A percentile compares a stretch with the other conserved stretches of the same genome.
These are phyloP conservation scores for Malbranchea zuffiana DNA, from an alignment of 2,329 filamentous ascomycete species.

Conservation along the genomic window DNA sequence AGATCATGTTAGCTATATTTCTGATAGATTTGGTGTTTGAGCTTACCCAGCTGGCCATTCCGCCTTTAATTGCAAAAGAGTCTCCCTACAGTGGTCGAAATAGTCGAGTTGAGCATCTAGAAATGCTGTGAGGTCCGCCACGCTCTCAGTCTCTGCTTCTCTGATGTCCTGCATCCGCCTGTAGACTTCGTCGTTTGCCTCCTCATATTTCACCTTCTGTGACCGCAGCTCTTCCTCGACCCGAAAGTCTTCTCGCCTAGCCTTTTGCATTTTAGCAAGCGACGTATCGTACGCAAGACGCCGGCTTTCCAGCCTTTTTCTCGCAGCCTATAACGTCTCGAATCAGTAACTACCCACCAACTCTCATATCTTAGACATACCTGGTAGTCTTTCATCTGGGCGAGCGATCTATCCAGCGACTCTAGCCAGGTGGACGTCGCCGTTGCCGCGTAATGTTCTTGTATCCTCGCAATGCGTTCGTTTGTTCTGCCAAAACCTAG, in stretches of 20 bases:
- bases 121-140: constrained; percentile 68
- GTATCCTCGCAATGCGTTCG: constrained; percentile 72
- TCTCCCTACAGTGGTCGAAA: constrained; percentile 80
- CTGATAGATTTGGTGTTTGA: neutral
- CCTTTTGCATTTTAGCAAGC: constrained; percentile 80
- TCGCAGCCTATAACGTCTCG: constrained; percentile 46
- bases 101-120: constrained; percentile 83
- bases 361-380: constrained; percentile 38
- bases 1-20: constrained; percentile 11
- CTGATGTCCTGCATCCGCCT: constrained; percentile 95
- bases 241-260: constrained; percentile 85
- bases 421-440: constrained; percentile 80
- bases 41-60: constrained; percentile 57
- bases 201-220: constrained; percentile 92
- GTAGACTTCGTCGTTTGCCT: constrained; percentile 82
- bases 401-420: constrained; percentile 75
- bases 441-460: constrained; percentile 69
- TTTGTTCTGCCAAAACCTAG: constrained; percentile 71
- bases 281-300: constrained; percentile 85
- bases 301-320: constrained; percentile 88
- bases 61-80: constrained; percentile 58
- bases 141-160: constrained; percentile 74
- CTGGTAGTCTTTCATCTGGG: constrained; percentile 98
- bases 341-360: neutral
- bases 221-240: constrained; percentile 84